These are phyloP conservation scores for Saitozyma podzolica DNA, from an alignment of 768 basidiomycete genomes.

Conservation along the genomic window DNA sequence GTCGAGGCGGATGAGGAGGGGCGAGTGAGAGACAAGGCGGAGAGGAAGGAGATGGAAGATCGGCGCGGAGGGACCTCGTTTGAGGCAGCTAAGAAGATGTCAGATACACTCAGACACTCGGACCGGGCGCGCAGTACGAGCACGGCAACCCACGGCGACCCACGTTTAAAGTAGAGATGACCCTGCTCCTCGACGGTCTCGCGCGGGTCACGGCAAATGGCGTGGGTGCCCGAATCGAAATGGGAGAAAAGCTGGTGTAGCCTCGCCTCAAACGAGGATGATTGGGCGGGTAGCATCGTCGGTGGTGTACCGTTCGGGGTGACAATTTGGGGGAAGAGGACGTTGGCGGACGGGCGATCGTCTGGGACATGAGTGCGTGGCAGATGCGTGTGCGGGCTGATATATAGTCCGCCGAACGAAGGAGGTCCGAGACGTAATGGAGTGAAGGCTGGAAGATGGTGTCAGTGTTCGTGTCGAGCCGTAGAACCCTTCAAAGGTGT, in stretches of 20 bases:
- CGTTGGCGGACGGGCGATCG: neutral
- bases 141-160: too few relatives aligned
- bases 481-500: too few relatives aligned
- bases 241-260: neutral
- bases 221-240: neutral
- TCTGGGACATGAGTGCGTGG: too few relatives aligned
- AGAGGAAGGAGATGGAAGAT: constrained; percentile 8
- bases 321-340: neutral
- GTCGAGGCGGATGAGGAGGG: neutral
- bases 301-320: neutral
- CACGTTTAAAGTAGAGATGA: too few relatives aligned
- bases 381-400: too few relatives aligned
- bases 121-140: neutral
- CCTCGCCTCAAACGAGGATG: neutral
- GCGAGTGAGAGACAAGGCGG: constrained; percentile 10
- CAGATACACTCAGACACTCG: neutral
- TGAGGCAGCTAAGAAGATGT: neutral
- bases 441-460: too few relatives aligned
- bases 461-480: too few relatives aligned
- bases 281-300: neutral
- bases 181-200: neutral
- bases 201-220: neutral
- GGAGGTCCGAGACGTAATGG: too few relatives aligned
- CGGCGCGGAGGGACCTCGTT: neutral
- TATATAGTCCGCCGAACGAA: too few relatives aligned